phyloP scores from a whole-genome alignment of 2,329 filamentous ascomycete genomes.

The Monosporascus sp. region DNA sequence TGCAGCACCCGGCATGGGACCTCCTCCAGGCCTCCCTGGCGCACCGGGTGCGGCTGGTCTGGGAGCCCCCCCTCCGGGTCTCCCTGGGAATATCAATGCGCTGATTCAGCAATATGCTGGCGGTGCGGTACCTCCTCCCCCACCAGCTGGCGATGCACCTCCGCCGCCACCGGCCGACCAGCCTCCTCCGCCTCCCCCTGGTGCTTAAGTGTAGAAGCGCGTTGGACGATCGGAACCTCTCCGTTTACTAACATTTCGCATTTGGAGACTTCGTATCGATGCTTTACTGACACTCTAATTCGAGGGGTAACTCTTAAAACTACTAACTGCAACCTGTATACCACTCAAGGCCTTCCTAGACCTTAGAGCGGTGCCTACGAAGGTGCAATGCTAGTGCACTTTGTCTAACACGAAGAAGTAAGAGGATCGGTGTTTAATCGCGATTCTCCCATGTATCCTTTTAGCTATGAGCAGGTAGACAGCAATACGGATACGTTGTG shows the following conservation, averaged over 20 bases:
- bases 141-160: slow-evolving; percentile 56
- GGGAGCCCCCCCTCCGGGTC: slow-evolving; percentile 44
- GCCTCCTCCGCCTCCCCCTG: slow-evolving; percentile 56
- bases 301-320: not conserved
- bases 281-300: not conserved
- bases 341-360: not conserved
- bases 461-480: no score
- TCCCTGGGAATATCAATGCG: slow-evolving; percentile 53
- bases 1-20: slow-evolving; percentile 48
- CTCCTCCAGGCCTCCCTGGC: slow-evolving; percentile 39
- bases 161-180: slow-evolving; percentile 55
- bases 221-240: slow-evolving; percentile 3
- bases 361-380: not conserved
- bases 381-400: not conserved
- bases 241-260: not conserved
- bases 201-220: slow-evolving; percentile 32
- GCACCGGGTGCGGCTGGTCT: slow-evolving; percentile 42
- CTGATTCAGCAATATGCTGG: slow-evolving; percentile 62
- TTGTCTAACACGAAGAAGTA: not conserved
- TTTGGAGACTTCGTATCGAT: not conserved
- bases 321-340: not conserved
- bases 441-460: no score
- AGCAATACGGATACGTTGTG: no score
- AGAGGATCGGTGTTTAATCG: not conserved
- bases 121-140: slow-evolving; percentile 45